Evolutionary conservation across 2,329 filamentous ascomycete genomes (phyloP), one percentile per base, ranked within the genome.

Genomic region (Fusarium fujikuroi): DNA sequence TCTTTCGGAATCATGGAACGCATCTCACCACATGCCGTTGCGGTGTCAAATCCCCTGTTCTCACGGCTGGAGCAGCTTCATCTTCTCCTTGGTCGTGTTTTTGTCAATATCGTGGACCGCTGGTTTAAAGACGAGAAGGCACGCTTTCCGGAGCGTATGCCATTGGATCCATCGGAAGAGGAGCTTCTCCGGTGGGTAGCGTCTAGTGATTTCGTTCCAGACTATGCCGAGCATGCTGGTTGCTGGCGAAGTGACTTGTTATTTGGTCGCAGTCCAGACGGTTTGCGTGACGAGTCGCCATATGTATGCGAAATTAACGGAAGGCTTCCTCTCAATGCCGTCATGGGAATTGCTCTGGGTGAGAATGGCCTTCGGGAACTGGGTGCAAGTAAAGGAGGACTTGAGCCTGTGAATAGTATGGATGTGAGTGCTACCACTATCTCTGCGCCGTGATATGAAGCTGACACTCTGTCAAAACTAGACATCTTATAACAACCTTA

Each of bases 231-330:
- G 1, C 70, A 72, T 49, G 69, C 64, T 5, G 70, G 70, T 7
- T 59, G 52, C 9, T 72, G 70, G 70, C 69, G 70, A 8, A 72
- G 54, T 14, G 70, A 72, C 39, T 21, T 72, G 23, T n/a, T 72
- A 1, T 72, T 72, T 37, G 64, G 60, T 7, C 56, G 56, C 19
- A 72, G 52, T 15, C 37, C 52, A 9, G 60, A 72, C 23, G 64
- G 50, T 0, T 2, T 59, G 3, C 34, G 32, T 2, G 64, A 65
- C 18, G 64, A 72, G 9, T 49, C 56, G 2, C 69, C 69, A 3
- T 58, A 54, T 30, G 25, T 72, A 4, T 72, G 70, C 21, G 70
- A 72, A 16, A 69, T 72, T 1, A 72, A 72, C 10, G 70, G 70
- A 11, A 69, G 70, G 5, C 9, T 72, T 2, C 70, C 70, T 19